Evolutionary conservation across 2,329 filamentous ascomycete species (phyloP).

Genomic region (Cercospora sojina): DNA sequence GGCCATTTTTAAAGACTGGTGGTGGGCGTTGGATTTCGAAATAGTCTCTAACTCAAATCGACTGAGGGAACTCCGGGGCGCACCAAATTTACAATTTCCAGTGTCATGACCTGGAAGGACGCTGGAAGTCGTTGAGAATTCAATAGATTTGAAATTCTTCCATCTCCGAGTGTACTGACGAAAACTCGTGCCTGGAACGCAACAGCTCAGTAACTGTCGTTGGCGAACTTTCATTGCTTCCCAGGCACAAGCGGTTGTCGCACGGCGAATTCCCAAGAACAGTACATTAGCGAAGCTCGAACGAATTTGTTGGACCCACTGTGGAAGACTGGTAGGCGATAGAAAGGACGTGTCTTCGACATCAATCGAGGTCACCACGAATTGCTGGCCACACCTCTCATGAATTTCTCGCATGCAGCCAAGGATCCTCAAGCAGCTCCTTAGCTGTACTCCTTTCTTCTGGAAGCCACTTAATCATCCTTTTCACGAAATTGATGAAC

Average conservation of each 20-base stretch:
- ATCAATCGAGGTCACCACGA: too few relatives aligned
- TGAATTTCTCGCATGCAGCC: conserved; percentile 26
- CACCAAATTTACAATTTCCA: background rate
- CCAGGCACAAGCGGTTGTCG: too few relatives aligned
- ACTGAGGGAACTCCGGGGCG: background rate
- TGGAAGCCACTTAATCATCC: conserved; percentile 43
- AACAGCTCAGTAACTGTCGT: background rate
- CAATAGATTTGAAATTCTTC: background rate
- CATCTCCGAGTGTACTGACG: background rate
- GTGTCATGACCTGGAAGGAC: background rate
- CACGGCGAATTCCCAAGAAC: too few relatives aligned
- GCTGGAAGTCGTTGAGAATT: background rate
- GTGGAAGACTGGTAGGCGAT: too few relatives aligned
- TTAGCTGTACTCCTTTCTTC: conserved; percentile 41
- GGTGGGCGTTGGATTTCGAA: background rate
- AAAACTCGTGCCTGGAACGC: background rate
- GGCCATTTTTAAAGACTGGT: background rate
- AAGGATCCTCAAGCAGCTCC: conserved; percentile 41
- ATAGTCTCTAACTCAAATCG: background rate
- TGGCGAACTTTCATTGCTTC: too few relatives aligned
- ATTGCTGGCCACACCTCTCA: background rate
- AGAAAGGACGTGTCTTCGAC: too few relatives aligned
- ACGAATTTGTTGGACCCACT: too few relatives aligned
- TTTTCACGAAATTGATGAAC: conserved; percentile 39
- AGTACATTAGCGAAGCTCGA: too few relatives aligned